Conservation (phyloP, 2,329 filamentous ascomycete genomes). For the Shiraia bambusicola region DNA sequence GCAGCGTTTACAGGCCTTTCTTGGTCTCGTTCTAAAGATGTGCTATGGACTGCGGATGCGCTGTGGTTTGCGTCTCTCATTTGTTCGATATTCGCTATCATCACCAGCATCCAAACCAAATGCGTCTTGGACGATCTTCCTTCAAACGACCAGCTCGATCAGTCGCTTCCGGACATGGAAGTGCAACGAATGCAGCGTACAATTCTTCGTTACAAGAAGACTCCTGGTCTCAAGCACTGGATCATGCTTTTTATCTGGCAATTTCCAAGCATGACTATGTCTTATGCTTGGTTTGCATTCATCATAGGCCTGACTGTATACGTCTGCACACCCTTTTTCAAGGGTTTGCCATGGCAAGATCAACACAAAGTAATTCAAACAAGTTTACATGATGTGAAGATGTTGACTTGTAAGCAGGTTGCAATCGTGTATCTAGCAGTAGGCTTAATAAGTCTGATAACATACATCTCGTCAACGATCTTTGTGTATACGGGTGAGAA, state of each 20-base stretch:
- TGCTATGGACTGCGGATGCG: slow-evolving; percentile 25
- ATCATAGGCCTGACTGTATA: slow-evolving; percentile 32
- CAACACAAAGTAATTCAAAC: slow-evolving; percentile 19
- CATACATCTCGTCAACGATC: slow-evolving; percentile 23
- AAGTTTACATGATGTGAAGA: background rate
- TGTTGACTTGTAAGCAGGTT: slow-evolving; percentile 17
- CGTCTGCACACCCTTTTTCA: slow-evolving; percentile 28
- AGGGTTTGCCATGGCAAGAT: slow-evolving; percentile 17
- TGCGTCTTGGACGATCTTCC: slow-evolving; percentile 32
- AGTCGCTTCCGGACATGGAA: slow-evolving; percentile 20
- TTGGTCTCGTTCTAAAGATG: slow-evolving; percentile 17
- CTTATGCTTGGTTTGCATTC: slow-evolving; percentile 30
- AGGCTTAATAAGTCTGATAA: slow-evolving; percentile 21
- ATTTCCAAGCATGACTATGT: slow-evolving; percentile 34
- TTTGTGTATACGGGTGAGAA: slow-evolving; percentile 33
- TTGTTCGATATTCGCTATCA: slow-evolving; percentile 32
- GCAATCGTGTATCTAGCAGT: slow-evolving; percentile 28
- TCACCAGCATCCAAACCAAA: slow-evolving; percentile 32
- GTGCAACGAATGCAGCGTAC: slow-evolving; percentile 20
- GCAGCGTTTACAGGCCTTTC: slow-evolving; percentile 25
- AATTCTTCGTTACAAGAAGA: slow-evolving; percentile 26
- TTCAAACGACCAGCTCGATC: slow-evolving; percentile 17
- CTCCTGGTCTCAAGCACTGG: slow-evolving; percentile 26
- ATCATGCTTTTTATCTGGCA: slow-evolving; percentile 36
- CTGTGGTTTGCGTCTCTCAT: slow-evolving; percentile 29